phyloP scores from a whole-genome alignment of 768 basidiomycete species.

The Trametes sanguinea region DNA sequence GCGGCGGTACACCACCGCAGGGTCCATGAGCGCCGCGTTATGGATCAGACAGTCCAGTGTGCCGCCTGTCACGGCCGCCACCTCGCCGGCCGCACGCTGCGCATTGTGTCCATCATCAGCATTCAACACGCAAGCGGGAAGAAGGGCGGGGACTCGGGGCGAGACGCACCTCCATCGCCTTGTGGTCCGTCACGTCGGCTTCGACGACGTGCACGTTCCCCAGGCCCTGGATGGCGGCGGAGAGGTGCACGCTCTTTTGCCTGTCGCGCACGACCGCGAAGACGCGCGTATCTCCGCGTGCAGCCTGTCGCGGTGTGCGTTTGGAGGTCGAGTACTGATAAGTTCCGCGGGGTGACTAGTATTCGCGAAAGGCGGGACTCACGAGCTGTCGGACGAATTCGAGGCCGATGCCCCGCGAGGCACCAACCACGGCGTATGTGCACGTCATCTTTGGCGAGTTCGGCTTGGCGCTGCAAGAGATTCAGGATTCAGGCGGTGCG shows the following conservation, averaged over 20 bases:
- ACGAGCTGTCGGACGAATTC: slow-evolving; percentile 23
- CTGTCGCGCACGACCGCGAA: slow-evolving; percentile 28
- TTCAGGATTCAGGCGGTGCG: too few relatives aligned
- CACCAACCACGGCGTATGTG: slow-evolving; percentile 25
- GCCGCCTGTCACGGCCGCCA: neutral
- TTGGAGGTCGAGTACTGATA: too few relatives aligned
- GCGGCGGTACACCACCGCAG: neutral
- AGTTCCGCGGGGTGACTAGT: too few relatives aligned
- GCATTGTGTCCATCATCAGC: neutral
- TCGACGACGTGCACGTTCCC: slow-evolving; percentile 38
- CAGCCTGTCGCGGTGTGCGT: neutral
- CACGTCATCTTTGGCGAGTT: neutral
- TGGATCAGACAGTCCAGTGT: slow-evolving; percentile 5
- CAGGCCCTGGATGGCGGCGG: neutral
- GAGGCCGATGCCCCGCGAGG: slow-evolving; percentile 24
- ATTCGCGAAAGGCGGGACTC: neutral
- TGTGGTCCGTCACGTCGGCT: slow-evolving; percentile 38
- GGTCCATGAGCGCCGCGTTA: neutral
- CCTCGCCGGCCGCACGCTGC: slow-evolving; percentile 14
- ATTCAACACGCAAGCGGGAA: neutral
- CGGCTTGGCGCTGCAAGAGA: too few relatives aligned
- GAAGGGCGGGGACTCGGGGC: too few relatives aligned
- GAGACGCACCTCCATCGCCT: slow-evolving; percentile 31
- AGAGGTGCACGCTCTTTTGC: slow-evolving; percentile 11
- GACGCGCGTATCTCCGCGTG: slow-evolving; percentile 21